These are phyloP conservation scores for Ophiostoma novo-ulmi DNA, from an alignment of 2,329 filamentous ascomycete genomes.

Conservation along the genomic window DNA sequence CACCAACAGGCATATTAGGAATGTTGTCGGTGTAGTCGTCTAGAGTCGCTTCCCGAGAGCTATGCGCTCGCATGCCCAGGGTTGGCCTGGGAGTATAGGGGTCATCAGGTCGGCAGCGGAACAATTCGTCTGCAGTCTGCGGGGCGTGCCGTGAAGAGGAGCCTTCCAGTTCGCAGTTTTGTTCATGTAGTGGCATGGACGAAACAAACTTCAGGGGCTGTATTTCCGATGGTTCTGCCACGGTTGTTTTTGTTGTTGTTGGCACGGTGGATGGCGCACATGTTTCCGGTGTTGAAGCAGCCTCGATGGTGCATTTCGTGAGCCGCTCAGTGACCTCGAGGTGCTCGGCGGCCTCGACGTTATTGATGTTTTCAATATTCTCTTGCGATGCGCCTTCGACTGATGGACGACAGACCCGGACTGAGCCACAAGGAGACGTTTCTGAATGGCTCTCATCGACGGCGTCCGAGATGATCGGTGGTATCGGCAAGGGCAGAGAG, in stretches of 20 bases:
- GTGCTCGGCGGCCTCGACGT: background rate
- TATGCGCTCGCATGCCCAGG: background rate
- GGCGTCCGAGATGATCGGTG: background rate
- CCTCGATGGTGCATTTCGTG: background rate
- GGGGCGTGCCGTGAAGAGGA: background rate
- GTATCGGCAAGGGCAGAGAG: background rate
- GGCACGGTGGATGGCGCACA: background rate
- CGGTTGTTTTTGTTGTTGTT: no score
- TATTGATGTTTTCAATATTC: background rate
- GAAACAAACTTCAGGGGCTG: background rate
- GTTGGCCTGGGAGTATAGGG: background rate
- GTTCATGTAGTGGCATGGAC: background rate
- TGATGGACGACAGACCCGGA: constrained; percentile 17
- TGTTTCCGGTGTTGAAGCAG: background rate
- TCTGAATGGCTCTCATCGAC: background rate
- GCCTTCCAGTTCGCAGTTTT: background rate
- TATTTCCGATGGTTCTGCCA: background rate
- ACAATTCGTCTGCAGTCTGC: background rate
- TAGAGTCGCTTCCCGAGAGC: background rate
- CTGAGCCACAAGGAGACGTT: constrained; percentile 18
- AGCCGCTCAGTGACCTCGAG: background rate
- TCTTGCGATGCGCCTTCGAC: background rate
- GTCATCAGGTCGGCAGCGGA: background rate
- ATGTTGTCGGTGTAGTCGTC: background rate
- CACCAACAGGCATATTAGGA: background rate